Evolutionary conservation across 306 rosid species (phyloP), one percentile per base, ranked within the genome.

Genomic region (Acacia crassicarpa): DNA sequence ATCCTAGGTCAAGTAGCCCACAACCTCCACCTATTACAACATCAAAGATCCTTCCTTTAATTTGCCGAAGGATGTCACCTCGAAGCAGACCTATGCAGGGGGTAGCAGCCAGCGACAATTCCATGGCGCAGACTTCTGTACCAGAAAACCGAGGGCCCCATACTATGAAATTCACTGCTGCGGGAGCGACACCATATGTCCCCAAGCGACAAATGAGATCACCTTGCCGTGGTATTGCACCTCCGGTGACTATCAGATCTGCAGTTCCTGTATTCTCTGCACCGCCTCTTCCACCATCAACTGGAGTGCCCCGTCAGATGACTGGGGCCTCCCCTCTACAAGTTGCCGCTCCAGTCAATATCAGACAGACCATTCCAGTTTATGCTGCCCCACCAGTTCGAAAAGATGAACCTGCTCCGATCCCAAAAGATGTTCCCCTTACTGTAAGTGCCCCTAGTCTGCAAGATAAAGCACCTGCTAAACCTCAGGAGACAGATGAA

Each of bases 31-130:
- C 85, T 46, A 87, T 87, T 3, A 86, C 95, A 15, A 91, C 90
- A 67, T 96, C 99, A 33, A 96, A 92, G 83, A 96, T 96, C 78
- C 97, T 96, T 79, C 99, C 99, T 41, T 75, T 96, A 61, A 91
- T 96, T 74, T 92, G 89, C 88, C 98, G 73, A 79, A 96, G 82
- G 89, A 77, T 87, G 38, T 83, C 88, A 80, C 83, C 45, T 68
- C 85, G 63, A 66, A 83, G 81, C 91, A 86, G 98, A 84, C 84
- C 72, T 46, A 84, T 67, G 3, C 70, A 68, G 20, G 79, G 85
- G 40, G 79, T 81, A 59, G 76, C 85, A 15, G 40, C 81, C 69
- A 77, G 69, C 44, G 94, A 91, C 58, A 79, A 82, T 78, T 78
- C 78, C 46, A 40, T 83, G n/a, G 76, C 82, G 46, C 86, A 54